Conservation (phyloP, 805 yeast genomes). For the Henningerozyma blattae region DNA sequence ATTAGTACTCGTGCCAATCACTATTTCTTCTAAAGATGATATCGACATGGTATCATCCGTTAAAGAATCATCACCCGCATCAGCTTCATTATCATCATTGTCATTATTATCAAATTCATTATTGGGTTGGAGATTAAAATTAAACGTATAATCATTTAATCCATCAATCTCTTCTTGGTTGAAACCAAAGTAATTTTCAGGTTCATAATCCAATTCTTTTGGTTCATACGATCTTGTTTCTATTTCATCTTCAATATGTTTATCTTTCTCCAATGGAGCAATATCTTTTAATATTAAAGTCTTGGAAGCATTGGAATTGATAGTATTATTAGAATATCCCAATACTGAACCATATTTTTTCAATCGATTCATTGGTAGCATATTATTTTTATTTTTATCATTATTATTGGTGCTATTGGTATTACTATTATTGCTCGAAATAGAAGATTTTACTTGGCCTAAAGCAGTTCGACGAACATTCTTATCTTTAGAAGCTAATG, state of each 20-base stretch:
- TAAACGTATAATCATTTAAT: constrained; percentile 3
- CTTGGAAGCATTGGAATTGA: constrained; percentile 5
- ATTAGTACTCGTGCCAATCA: too few species aligned
- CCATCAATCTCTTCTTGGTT: constrained; percentile 21
- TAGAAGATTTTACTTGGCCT: too few species aligned
- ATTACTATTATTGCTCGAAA: not conserved
- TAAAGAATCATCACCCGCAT: too few species aligned
- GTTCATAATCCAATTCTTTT: constrained; percentile 31
- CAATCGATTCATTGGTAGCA: constrained; percentile 22
- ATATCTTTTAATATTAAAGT: constrained; percentile 22
- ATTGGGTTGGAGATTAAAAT: constrained; percentile 10
- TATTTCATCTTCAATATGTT: constrained; percentile 29
- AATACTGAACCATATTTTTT: constrained; percentile 22
- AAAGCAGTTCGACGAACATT: too few species aligned
- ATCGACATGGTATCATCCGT: too few species aligned
- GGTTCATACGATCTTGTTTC: constrained; percentile 34
- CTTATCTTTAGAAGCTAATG: constrained; percentile 23
- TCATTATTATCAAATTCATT: constrained; percentile 5
- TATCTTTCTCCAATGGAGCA: too few species aligned
- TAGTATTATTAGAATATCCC: not conserved
- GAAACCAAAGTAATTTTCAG: constrained; percentile 34
- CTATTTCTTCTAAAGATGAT: too few species aligned
- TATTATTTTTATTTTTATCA: not conserved
- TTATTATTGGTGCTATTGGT: constrained; percentile 1
- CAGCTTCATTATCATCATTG: not conserved